Base-by-base conservation (phyloP, 202 grass and related monocot species). In the Zoysia matrella region DNA sequence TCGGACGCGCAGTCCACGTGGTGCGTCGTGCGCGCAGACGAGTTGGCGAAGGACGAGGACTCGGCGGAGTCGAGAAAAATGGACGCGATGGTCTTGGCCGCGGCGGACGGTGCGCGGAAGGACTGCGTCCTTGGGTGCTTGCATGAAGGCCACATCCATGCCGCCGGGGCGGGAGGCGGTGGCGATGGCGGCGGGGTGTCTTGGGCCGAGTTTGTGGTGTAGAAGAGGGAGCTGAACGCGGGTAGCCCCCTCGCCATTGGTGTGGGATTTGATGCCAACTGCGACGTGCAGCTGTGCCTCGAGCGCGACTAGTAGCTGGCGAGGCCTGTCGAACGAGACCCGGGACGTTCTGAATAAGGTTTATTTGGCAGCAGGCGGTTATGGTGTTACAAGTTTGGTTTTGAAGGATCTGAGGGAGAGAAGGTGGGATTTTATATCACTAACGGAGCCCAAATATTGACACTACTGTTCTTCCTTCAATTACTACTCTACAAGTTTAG, bases 71-170 rank as follows among this genome's bases (percentile, higher is more conserved):
- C 22, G 22, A 30, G 22, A 30, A 30, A 30, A 30, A 30, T 30
- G 22, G 22, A 30, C 22, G 22, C 22, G 22, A 30, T 30, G 22
- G 22, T 30, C 22, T 30, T 30, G 22, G 22, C 22, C 22, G 22
- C 22, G 22, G 22, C 22, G 22, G 22, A 30, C 22, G 22, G 22
- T 30, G 22, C 22, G 22, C 22, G 22, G 22, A 30, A 30, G 22
- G 22, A 30, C 22, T 30, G 22, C 22, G 22, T 30, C 22, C 22
- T 30, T 30, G 22, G 22, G 22, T 30, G 22, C 22, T 30, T 30
- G 22, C 91, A 93, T 7, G 94, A 97, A 39, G 88, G 81, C 94
- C 89, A 93, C 81, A 84, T 86, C 86, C 86, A 93, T 85, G 94
- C 65, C 56, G 87, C 78, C 11, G 81, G 15, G 61, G 49, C 55